phyloP scores from a whole-genome alignment of 345 rosid species.

The Excoecaria agallocha region DNA sequence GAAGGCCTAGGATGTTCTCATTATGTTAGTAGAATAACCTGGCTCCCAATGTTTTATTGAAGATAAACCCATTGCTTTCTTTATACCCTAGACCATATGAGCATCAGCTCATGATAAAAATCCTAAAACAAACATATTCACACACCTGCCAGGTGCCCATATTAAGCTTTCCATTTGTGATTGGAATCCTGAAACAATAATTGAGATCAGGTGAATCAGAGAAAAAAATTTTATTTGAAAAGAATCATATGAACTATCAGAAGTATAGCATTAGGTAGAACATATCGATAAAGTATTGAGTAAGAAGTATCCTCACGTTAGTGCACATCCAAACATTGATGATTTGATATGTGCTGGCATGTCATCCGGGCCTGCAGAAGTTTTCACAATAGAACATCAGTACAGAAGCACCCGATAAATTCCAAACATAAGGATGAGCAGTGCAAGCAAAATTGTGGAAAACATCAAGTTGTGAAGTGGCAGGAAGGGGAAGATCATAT shows the following conservation, averaged over 20 bases:
- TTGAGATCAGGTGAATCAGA: constrained; percentile 5
- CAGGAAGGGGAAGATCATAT: not conserved
- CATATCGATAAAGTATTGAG: not conserved
- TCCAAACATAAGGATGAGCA: not conserved
- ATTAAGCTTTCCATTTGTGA: constrained; percentile 74
- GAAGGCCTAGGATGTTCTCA: not conserved
- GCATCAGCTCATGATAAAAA: not conserved
- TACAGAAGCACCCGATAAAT: not conserved
- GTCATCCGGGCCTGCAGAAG: constrained; percentile 84
- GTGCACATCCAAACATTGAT: constrained; percentile 84
- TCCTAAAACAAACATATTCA: not conserved
- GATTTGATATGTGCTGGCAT: constrained; percentile 98
- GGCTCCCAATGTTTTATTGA: not conserved
- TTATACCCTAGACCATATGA: not conserved
- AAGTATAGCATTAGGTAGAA: not conserved
- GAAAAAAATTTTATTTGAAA: constrained; percentile 5
- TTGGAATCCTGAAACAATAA: constrained; percentile 64
- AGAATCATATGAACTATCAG: not conserved
- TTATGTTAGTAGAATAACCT: not conserved
- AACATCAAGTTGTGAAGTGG: not conserved
- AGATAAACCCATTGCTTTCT: not conserved
- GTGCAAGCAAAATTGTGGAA: not conserved
- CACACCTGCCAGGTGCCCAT: constrained; percentile 98
- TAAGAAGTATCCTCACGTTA: constrained; percentile 52
- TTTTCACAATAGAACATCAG: constrained; percentile 11